Evolutionary conservation across 2,329 filamentous ascomycete genomes (phyloP).

Genomic region (Rhynchosporium secalis): DNA sequence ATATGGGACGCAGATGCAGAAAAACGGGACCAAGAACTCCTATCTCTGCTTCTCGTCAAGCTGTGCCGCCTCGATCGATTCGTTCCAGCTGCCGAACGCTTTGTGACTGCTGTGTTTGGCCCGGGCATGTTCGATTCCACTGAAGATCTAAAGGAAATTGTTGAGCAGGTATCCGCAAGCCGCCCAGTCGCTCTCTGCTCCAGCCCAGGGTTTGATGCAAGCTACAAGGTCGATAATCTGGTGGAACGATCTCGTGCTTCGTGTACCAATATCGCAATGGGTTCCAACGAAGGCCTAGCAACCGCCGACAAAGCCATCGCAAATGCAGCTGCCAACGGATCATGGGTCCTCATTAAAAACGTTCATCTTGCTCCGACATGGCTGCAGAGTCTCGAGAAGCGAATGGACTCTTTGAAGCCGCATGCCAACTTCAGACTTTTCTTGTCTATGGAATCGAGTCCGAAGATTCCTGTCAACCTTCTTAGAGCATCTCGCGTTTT

Average conservation of each 20-base stretch:
- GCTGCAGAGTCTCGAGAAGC: conserved; percentile 96
- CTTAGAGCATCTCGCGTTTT: conserved; percentile 90
- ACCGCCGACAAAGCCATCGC: conserved; percentile 94
- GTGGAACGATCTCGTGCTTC: conserved; percentile 79
- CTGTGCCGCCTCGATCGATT: conserved; percentile 94
- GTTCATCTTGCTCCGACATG: conserved; percentile 94
- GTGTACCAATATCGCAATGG: conserved; percentile 98
- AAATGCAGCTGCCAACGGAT: conserved; percentile 86
- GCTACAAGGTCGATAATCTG: conserved; percentile 96
- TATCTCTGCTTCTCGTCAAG: conserved; percentile 87
- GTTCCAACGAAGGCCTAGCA: conserved; percentile 89
- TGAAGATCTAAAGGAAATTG: conserved; percentile 82
- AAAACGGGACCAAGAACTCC: conserved; percentile 72
- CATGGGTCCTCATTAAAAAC: conserved; percentile 98
- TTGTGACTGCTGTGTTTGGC: conserved; percentile 84
- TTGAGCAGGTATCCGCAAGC: conserved; percentile 78
- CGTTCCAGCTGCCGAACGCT: conserved; percentile 88
- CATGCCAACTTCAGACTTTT: conserved; percentile 92
- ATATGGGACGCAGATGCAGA: conserved; percentile 68
- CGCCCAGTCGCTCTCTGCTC: conserved; percentile 90
- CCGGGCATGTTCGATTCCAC: conserved; percentile 77
- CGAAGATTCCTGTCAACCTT: conserved; percentile 94
- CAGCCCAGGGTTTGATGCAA: conserved; percentile 94
- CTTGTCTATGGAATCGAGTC: conserved; percentile 96
- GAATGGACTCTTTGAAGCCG: conserved; percentile 91